These are phyloP conservation scores for Magnusiomyces sp. DNA, from an alignment of 1,139 yeast genomes.

Conservation along the genomic window DNA sequence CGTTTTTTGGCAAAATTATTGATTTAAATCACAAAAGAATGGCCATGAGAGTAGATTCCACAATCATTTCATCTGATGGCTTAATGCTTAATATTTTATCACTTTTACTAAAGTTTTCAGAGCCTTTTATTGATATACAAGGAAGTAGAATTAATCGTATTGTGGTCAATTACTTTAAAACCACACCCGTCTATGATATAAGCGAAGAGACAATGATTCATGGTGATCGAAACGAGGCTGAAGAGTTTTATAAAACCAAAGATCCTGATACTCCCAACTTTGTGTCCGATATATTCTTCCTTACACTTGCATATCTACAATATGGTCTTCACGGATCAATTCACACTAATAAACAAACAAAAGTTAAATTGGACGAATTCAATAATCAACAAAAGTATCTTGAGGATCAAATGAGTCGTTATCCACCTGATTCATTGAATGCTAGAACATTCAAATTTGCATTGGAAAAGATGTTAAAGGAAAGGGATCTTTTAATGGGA, in stretches of 20 bases:
- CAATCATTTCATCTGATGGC: constrained; percentile 66
- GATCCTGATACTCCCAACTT: constrained; percentile 49
- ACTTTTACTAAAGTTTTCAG: constrained; percentile 60
- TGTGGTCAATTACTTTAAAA: constrained; percentile 53
- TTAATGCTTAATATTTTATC: constrained; percentile 70
- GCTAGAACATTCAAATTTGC: constrained; percentile 21
- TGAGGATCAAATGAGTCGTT: constrained; percentile 26
- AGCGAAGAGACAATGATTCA: constrained; percentile 77
- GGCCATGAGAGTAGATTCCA: constrained; percentile 73
- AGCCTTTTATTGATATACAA: constrained; percentile 69
- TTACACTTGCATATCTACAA: constrained; percentile 71
- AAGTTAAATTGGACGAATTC: constrained; percentile 44
- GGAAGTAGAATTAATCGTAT: constrained; percentile 63
- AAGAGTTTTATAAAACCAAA: constrained; percentile 18
- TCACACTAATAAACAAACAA: constrained; percentile 48
- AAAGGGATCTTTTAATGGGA: constrained; percentile 37
- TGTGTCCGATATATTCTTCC: constrained; percentile 78
- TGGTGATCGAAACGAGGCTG: constrained; percentile 43
- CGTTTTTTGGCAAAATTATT: constrained; percentile 62
- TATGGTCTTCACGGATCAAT: constrained; percentile 83
- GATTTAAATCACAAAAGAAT: constrained; percentile 79
- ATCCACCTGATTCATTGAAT: no score
- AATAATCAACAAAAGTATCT: constrained; percentile 24
- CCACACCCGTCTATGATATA: constrained; percentile 46
- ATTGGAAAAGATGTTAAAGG: constrained; percentile 39